phyloP scores from a whole-genome alignment of 2,329 filamentous ascomycete genomes.

The Ambrosiella cleistominuta region DNA sequence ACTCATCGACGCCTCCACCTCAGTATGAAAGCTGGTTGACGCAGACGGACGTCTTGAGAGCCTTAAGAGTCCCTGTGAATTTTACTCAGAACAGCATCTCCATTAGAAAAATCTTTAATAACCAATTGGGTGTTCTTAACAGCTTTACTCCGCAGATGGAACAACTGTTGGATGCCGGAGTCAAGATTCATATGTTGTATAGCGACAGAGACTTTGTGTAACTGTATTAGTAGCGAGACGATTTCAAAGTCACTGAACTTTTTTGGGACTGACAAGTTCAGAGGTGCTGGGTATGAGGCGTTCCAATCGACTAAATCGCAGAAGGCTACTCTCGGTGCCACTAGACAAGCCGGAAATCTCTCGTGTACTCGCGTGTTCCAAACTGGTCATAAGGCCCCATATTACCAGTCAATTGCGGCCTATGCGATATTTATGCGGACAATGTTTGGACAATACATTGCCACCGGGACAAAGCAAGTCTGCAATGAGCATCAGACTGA shows the following conservation, averaged over 20 bases:
- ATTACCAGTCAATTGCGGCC: conserved; percentile 41
- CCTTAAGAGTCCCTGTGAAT: conserved; percentile 45
- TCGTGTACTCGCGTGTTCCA: conserved; percentile 51
- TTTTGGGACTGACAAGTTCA: conserved; percentile 32
- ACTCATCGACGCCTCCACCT: conserved; percentile 44
- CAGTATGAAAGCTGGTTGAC: conserved; percentile 51
- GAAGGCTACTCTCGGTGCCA: conserved; percentile 56
- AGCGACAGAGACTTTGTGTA: conserved; percentile 47
- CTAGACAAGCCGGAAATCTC: conserved; percentile 60
- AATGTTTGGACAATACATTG: not conserved
- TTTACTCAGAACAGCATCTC: conserved; percentile 45
- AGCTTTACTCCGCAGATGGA: conserved; percentile 29
- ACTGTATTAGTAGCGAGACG: conserved; percentile 58
- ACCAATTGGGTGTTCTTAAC: conserved; percentile 17
- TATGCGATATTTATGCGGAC: conserved; percentile 44
- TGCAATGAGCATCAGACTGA: not conserved
- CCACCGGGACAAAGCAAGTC: not conserved
- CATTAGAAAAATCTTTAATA: conserved; percentile 37
- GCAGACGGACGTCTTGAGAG: conserved; percentile 34
- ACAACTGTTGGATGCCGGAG: conserved; percentile 39
- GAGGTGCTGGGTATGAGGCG: conserved; percentile 51
- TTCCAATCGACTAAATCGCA: conserved; percentile 43
- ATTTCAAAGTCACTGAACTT: conserved; percentile 34
- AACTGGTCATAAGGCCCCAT: conserved; percentile 45
- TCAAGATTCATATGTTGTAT: conserved; percentile 59